Evolutionary conservation across 1,139 yeast species (phyloP).

Genomic region (Citeromyces hawaiiensis): DNA sequence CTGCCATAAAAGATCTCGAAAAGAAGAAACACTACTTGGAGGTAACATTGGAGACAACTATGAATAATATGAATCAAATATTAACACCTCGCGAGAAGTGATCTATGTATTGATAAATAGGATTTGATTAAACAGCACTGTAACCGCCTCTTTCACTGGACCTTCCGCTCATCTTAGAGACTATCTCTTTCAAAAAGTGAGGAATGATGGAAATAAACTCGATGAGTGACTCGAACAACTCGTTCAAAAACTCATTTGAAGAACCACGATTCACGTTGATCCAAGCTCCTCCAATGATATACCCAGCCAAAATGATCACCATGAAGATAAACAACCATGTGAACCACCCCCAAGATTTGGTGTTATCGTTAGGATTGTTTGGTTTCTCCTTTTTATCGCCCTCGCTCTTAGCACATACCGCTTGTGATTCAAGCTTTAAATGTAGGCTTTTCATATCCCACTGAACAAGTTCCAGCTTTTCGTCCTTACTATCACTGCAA

Average conservation of each 20-base stretch:
- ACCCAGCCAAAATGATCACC: constrained; percentile 55
- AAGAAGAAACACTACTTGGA: constrained; percentile 65
- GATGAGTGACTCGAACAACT: constrained; percentile 57
- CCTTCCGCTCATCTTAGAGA: constrained; percentile 58
- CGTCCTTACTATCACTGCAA: constrained; percentile 30
- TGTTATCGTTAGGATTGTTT: constrained; percentile 14
- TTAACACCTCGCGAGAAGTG: constrained; percentile 14
- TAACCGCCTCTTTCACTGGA: constrained; percentile 66
- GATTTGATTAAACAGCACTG: constrained; percentile 54
- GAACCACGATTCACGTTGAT: constrained; percentile 39
- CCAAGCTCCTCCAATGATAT: constrained; percentile 75
- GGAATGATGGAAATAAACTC: constrained; percentile 56
- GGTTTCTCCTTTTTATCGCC: constrained; percentile 16
- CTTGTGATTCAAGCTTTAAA: constrained; percentile 21
- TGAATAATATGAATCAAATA: constrained; percentile 45
- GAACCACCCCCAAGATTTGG: constrained; percentile 59
- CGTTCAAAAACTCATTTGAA: constrained; percentile 26
- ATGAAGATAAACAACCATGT: constrained; percentile 61
- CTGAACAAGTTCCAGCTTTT: constrained; percentile 15
- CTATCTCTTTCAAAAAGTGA: constrained; percentile 54
- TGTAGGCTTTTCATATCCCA: constrained; percentile 20
- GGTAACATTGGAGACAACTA: constrained; percentile 66
- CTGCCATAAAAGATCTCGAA: constrained; percentile 43
- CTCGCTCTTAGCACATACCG: constrained; percentile 22
- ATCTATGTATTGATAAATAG: constrained; percentile 6